These are phyloP conservation scores for Cryptococcus hybrid DNA, from an alignment of 1,284 basidiomycete species.

Conservation along the genomic window DNA sequence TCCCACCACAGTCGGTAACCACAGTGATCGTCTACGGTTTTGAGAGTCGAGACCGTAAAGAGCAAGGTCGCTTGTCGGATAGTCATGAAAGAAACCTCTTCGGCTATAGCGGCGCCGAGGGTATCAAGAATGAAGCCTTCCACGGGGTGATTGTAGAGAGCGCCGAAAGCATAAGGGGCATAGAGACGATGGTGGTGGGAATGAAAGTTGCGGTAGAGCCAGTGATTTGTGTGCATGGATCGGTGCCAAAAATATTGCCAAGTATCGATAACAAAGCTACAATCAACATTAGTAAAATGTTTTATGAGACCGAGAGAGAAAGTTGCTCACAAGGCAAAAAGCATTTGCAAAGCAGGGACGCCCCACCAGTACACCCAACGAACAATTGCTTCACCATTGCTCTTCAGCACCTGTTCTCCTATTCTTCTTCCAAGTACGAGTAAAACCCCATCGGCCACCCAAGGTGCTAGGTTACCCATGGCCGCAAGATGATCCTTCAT, in stretches of 20 bases:
- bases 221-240: conserved; percentile 85
- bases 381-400: conserved; percentile 58
- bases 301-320: background rate
- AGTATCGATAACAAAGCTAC: conserved; percentile 90
- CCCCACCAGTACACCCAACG: conserved; percentile 93
- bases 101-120: conserved; percentile 75
- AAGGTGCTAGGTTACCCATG: conserved; percentile 52
- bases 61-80: conserved; percentile 82
- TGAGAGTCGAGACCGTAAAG: conserved; percentile 80
- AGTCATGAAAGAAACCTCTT: conserved; percentile 67
- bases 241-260: conserved; percentile 99
- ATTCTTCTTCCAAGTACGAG: conserved; percentile 51
- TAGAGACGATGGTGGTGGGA: conserved; percentile 95
- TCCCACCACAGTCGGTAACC: conserved; percentile 89
- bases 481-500: conserved; percentile 57
- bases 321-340: conserved; percentile 75
- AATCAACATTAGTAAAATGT: conserved; percentile 8
- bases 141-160: conserved; percentile 95
- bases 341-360: conserved; percentile 72
- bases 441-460: conserved; percentile 53
- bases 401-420: conserved; percentile 48
- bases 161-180: conserved; percentile 95
- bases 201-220: conserved; percentile 88
- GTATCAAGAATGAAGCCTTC: conserved; percentile 92
- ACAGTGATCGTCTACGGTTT: conserved; percentile 98